Conservation (phyloP, 192 early-diverging fungal species). For the Umbelopsis vinacea region DNA sequence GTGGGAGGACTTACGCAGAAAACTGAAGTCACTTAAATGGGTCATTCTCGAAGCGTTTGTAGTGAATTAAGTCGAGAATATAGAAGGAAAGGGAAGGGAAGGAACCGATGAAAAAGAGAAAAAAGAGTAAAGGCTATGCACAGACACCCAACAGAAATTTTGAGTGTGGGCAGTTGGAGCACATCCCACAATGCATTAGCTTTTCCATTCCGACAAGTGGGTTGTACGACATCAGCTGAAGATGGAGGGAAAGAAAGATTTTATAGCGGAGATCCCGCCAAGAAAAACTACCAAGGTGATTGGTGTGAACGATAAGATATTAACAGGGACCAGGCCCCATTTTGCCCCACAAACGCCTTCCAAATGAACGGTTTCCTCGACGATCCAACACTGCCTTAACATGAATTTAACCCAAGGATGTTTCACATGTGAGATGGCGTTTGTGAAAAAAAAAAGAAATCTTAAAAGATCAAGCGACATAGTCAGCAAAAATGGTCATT, state of each 20-base stretch:
- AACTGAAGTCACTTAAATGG: slow-evolving; percentile 45
- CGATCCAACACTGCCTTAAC: too few relatives aligned
- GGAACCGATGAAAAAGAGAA: background rate
- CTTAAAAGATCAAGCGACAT: too few relatives aligned
- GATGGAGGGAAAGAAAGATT: background rate
- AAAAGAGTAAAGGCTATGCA: background rate
- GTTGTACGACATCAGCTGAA: slow-evolving; percentile 23
- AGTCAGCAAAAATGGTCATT: too few relatives aligned
- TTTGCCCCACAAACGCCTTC: too few relatives aligned
- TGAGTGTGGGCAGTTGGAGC: too few relatives aligned
- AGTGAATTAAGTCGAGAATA: background rate
- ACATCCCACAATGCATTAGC: slow-evolving; percentile 7
- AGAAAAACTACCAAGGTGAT: background rate
- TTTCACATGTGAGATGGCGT: too few relatives aligned
- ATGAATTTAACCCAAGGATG: too few relatives aligned
- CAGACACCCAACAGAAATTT: background rate
- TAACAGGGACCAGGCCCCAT: too few relatives aligned
- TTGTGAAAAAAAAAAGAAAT: too few relatives aligned
- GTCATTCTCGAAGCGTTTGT: too few relatives aligned
- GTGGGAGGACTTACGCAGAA: slow-evolving; percentile 36
- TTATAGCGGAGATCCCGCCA: background rate
- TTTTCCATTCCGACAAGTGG: background rate
- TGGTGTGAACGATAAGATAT: background rate
- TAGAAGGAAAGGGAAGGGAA: background rate
- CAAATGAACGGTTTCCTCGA: too few relatives aligned